Base-by-base conservation (phyloP, 2,329 filamentous ascomycete genomes). In the Colletotrichum lentis region DNA sequence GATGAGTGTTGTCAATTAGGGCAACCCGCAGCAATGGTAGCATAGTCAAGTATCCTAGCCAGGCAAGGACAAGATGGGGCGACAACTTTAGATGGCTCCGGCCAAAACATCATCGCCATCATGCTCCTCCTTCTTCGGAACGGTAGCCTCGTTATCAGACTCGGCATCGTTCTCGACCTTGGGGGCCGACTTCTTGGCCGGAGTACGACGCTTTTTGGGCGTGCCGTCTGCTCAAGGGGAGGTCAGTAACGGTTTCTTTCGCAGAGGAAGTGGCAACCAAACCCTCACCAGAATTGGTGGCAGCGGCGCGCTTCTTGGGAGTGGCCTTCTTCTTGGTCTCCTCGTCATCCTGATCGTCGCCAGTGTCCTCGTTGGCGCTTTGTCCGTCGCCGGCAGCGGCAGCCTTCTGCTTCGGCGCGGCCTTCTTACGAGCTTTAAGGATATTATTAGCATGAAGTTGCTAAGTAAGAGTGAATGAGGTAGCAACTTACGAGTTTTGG, bases 81-180 rank as follows among this genome's bases (percentile, higher is more conserved):
- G 31, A 37, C 50, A 8, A 37, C 27, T 20, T 53, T 31, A 20
- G 3, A n/a, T 10, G 16, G 2, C 6, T 24, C 16, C 14, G 6
- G 39, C 11, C 18, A 44, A 59, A 69, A 82, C 80, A 41, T 79
- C 78, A 57, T 83, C 77, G 60, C 80, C 76, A 69, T 82, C 81
- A 20, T 80, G 77, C 41, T 59, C 57, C 22, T 80, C 78, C 47
- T 59, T 53, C 31, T 70, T 43, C 20, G n/a, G 27, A 35, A 43
- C 49, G 4, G 31, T 50, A 2, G 44, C 44, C 10, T 65, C 55
- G 12, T 12, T 20, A 14, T 64, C 59, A 11, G 58, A 44, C 7
- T 66, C 64, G 2, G 50, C 47, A 35, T 35, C 31, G 31, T 35
- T 35, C 54, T 71, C 65, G 31, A 69, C 59, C 61, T 70, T 70